These are phyloP conservation scores for Gynostemma pentaphyllum DNA, from an alignment of 306 rosid species.

Conservation along the genomic window DNA sequence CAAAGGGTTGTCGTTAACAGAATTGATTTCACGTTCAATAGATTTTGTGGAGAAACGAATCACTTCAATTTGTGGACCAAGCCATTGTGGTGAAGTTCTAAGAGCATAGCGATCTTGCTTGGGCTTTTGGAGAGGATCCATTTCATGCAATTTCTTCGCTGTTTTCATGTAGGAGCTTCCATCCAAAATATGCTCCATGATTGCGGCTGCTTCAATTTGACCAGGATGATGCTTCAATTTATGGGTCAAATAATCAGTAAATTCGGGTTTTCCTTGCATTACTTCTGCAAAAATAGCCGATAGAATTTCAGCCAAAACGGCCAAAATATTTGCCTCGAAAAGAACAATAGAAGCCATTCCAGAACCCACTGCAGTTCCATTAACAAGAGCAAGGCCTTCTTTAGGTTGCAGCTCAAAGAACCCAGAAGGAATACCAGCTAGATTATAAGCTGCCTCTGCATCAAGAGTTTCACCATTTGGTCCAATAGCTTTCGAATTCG, in stretches of 20 bases:
- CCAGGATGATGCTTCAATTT: conserved; percentile 90
- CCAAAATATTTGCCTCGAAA: conserved; percentile 58
- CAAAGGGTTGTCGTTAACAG: conserved; percentile 83
- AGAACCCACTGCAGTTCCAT: conserved; percentile 86
- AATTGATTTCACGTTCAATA: conserved; percentile 78
- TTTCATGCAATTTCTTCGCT: conserved; percentile 64
- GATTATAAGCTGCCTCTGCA: conserved; percentile 46
- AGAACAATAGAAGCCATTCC: conserved; percentile 77
- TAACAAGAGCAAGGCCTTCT: conserved; percentile 88
- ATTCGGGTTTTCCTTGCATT: conserved; percentile 89
- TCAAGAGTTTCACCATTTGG: conserved; percentile 44
- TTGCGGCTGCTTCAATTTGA: conserved; percentile 93
- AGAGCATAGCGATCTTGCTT: conserved; percentile 83
- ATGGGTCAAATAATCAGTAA: conserved; percentile 76
- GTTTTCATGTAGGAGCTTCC: conserved; percentile 69
- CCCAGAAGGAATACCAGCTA: conserved; percentile 38
- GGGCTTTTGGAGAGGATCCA: conserved; percentile 73
- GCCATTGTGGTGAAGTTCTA: conserved; percentile 91
- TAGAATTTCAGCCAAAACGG: conserved; percentile 49
- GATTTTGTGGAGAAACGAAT: conserved; percentile 71
- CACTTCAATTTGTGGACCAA: conserved; percentile 80
- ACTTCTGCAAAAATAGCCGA: conserved; percentile 74
- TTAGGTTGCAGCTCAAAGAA: conserved; percentile 84
- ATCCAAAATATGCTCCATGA: conserved; percentile 85
- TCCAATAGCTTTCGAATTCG: conserved; percentile 58